phyloP scores from a whole-genome alignment of 441 rosid species.

The Omphalea diandra region DNA sequence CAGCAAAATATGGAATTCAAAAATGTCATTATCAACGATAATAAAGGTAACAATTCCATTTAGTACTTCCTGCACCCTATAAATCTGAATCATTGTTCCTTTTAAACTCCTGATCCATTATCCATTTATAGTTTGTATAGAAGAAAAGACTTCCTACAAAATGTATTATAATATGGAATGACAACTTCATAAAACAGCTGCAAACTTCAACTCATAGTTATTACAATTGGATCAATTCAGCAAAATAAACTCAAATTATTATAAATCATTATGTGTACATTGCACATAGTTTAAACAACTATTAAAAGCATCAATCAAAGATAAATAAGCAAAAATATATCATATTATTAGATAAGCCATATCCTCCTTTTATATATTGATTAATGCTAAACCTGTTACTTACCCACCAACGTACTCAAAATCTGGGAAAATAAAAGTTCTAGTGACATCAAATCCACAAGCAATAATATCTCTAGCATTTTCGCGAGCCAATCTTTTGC shows the following conservation, averaged over 20 bases:
- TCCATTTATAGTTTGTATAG: neutral
- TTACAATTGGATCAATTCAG: neutral
- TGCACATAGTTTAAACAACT: neutral
- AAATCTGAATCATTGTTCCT: neutral
- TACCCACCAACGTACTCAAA: slow-evolving; percentile 93
- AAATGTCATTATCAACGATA: neutral
- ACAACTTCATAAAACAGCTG: neutral
- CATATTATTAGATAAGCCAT: too few species aligned
- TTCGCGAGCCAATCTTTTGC: slow-evolving; percentile 86
- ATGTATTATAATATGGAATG: neutral
- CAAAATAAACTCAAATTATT: neutral
- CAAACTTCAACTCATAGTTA: neutral
- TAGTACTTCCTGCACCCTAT: neutral
- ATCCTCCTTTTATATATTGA: too few species aligned
- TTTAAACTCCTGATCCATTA: neutral
- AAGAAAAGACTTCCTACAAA: neutral
- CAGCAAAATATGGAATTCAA: neutral
- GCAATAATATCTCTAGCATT: slow-evolving; percentile 95
- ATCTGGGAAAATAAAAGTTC: slow-evolving; percentile 84
- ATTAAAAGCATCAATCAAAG: neutral
- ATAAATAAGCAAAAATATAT: neutral
- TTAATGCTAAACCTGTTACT: slow-evolving; percentile 29
- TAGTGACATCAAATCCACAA: slow-evolving; percentile 81
- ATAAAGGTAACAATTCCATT: neutral
- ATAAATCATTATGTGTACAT: neutral